Conservation (phyloP, 2,329 filamentous ascomycete species). For the Alternaria gansuensis region DNA sequence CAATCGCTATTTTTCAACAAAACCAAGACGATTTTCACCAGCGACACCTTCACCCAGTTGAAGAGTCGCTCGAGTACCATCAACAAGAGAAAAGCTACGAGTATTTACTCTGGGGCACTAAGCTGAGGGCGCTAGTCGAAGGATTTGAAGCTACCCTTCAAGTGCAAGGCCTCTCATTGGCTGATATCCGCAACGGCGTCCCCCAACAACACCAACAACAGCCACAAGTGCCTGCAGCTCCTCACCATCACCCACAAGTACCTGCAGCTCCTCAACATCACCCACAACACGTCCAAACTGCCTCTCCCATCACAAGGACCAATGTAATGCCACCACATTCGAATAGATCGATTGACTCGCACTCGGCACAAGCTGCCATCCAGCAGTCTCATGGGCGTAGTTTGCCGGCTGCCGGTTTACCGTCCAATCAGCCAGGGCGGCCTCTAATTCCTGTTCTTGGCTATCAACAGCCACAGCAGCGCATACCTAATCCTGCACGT, state of each 20-base stretch:
- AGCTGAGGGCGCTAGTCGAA: conserved; percentile 15
- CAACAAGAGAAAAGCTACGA: conserved; percentile 15
- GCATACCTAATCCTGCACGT: conserved; percentile 56
- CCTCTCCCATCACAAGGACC: not conserved
- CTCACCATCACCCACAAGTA: conserved; percentile 7
- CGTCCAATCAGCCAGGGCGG: not conserved
- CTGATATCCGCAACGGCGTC: not conserved
- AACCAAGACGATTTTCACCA: conserved; percentile 22
- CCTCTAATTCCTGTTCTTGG: conserved; percentile 51
- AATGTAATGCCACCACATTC: not conserved
- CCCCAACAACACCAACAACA: conserved; percentile 8
- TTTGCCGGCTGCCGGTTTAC: not conserved
- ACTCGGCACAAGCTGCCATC: conserved; percentile 15
- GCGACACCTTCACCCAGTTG: not conserved
- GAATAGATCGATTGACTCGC: not conserved
- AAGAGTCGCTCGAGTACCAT: not conserved
- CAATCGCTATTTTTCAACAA: conserved; percentile 12
- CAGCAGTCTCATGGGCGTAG: conserved; percentile 17
- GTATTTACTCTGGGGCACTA: conserved; percentile 11
- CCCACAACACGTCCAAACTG: not conserved
- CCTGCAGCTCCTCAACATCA: not conserved
- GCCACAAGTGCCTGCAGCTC: conserved; percentile 1
- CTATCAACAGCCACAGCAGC: conserved; percentile 48
- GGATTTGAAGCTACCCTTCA: conserved; percentile 5
- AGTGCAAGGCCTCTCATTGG: not conserved